phyloP scores from a whole-genome alignment of 2,329 filamentous ascomycete species.

The Arthrobotrys sinensis region DNA sequence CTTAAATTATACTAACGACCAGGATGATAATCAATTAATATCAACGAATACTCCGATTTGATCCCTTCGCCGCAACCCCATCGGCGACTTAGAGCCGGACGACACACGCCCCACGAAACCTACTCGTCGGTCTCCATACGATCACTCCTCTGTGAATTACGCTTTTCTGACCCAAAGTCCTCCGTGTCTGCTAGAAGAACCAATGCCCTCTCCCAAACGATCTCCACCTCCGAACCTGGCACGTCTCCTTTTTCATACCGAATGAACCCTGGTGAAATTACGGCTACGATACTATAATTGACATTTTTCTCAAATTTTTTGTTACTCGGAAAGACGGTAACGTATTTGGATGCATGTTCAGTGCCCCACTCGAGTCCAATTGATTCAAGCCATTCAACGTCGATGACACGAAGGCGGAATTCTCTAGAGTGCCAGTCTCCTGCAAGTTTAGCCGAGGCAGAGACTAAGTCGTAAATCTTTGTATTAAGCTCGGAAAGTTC shows the following conservation, averaged over 20 bases:
- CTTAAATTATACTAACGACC: no score
- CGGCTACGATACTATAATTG: constrained; percentile 10
- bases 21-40: no score
- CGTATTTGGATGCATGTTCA: constrained; percentile 14
- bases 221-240: background rate
- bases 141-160: no score
- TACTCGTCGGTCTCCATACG: no score
- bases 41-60: no score
- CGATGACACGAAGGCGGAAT: constrained; percentile 31
- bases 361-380: background rate
- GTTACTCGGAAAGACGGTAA: background rate
- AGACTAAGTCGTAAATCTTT: constrained; percentile 8
- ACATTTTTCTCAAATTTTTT: constrained; percentile 6
- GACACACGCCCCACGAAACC: no score
- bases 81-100: no score
- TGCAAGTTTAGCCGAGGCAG: constrained; percentile 22
- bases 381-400: constrained; percentile 23
- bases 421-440: constrained; percentile 31
- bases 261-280: constrained; percentile 46
- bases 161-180: background rate
- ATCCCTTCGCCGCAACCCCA: no score
- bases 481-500: background rate
- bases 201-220: constrained; percentile 39
- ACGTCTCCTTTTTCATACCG: constrained; percentile 30
- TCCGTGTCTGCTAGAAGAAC: constrained; percentile 13